These are phyloP conservation scores for Aegilops tauschii DNA, from an alignment of 176 grass and related monocot genomes.

Conservation along the genomic window DNA sequence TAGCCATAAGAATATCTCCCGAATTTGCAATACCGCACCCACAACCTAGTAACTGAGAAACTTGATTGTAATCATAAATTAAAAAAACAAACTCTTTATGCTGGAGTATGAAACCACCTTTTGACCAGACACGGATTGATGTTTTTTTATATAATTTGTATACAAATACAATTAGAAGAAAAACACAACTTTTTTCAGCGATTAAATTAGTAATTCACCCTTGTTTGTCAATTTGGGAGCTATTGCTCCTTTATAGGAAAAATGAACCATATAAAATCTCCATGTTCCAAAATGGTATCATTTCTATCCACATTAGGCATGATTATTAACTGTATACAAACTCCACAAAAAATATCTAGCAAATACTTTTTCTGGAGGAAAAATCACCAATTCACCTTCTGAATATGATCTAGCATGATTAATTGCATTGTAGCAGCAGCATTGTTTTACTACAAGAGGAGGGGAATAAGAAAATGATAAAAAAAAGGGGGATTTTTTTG, in stretches of 20 bases:
- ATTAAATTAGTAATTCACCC: background rate
- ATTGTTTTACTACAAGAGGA: slow-evolving; percentile 27
- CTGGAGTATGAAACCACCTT: background rate
- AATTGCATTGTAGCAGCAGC: slow-evolving; percentile 29
- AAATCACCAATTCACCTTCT: background rate
- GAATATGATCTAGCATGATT: slow-evolving; percentile 28
- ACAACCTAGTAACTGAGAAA: background rate
- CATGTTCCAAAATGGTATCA: background rate
- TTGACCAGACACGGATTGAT: no score
- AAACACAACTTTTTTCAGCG: background rate
- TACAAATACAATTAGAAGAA: background rate
- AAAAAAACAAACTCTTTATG: background rate
- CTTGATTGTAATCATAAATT: background rate
- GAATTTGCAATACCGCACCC: background rate
- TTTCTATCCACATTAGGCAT: background rate
- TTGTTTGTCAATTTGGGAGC: background rate
- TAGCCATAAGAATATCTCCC: no score
- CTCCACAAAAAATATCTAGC: no score
- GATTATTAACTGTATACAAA: background rate
- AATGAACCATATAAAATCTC: background rate
- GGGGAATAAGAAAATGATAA: background rate
- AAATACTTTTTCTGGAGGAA: no score
- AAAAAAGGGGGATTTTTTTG: background rate
- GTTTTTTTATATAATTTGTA: background rate
- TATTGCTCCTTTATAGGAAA: background rate